Evolutionary conservation across 345 rosid genomes (phyloP).

Genomic region (Odontarrhena argentea): DNA sequence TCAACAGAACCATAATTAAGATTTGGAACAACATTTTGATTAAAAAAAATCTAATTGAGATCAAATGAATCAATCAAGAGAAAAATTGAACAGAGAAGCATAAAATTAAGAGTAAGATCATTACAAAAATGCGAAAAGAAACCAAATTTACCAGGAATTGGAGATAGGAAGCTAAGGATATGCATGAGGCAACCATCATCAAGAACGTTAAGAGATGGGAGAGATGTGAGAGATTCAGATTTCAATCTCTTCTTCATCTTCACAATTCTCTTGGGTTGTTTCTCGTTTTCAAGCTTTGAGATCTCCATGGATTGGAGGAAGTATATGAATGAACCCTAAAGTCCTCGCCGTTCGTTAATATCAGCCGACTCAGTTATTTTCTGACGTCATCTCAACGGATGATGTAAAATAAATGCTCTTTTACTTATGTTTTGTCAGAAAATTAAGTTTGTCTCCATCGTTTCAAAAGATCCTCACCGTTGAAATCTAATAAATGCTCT

Average conservation of each 20-base stretch:
- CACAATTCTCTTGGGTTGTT: constrained; percentile 7
- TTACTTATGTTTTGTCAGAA: too few species aligned
- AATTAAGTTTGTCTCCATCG: too few species aligned
- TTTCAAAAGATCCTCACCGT: too few species aligned
- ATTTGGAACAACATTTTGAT: not conserved
- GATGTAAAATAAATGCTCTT: too few species aligned
- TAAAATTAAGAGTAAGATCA: not conserved
- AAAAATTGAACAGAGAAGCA: constrained; percentile 15
- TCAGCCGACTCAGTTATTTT: constrained; percentile 23
- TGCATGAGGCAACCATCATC: constrained; percentile 99
- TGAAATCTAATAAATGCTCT: too few species aligned
- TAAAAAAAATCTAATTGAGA: not conserved
- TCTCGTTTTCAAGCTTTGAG: constrained; percentile 15
- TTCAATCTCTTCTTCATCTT: constrained; percentile 33
- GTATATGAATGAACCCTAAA: constrained; percentile 27
- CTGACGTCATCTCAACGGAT: constrained; percentile 29
- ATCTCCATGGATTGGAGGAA: constrained; percentile 33
- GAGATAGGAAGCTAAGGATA: constrained; percentile 91
- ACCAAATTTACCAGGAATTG: constrained; percentile 68
- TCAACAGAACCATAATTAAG: constrained; percentile 14
- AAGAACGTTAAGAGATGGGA: constrained; percentile 62
- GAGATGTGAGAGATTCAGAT: not conserved
- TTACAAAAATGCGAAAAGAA: not conserved
- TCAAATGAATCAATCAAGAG: not conserved
- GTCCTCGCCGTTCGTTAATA: constrained; percentile 30